Evolutionary conservation across 495 filamentous ascomycete genomes (phyloP), one percentile per base, ranked within the genome.

Genomic region (Penicillium bovifimosum): DNA sequence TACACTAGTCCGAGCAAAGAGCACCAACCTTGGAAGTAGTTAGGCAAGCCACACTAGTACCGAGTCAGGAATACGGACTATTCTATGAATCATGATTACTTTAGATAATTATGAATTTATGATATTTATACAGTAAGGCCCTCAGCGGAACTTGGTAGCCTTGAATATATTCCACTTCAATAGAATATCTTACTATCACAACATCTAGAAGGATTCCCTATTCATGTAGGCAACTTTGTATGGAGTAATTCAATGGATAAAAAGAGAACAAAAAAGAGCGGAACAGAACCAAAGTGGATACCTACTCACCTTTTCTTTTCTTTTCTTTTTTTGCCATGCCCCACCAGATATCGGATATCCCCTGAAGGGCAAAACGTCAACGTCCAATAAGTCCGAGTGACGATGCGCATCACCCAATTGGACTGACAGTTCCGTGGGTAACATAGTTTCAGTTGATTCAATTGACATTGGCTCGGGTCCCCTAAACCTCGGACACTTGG

Each of bases 1-100:
- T 50, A 50, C 39, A 50, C 50, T 53, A 53, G 50, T 53, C 50
- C 33, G 17, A 43, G 48, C 8, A 53, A 36, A 50, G 47, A 40
- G 40, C 40, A 26, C 33, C 44, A 27, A 24, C 20, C 20, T 24
- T 24, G 20, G 20, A 24, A 13, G 35, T 34, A 47, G 31, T 26
- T n/a, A 40, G 18, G 14, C 44, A 52, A 42, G 24, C 18, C 20
- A 34, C 39, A 39, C 33, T 35, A 52, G 28, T 20, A 24, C 20
- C 20, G 20, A 24, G 20, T 24, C 20, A 24, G 4, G 4, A 4
- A 24, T n/a, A n/a, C n/a, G n/a, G n/a, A n/a, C n/a, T n/a, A n/a
- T n/a, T n/a, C n/a, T n/a, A n/a, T n/a, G n/a, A n/a, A n/a, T n/a
- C n/a, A n/a, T n/a, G 20, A 24, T 24, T 24, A 24, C 4, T 24